Base-by-base conservation (phyloP, 495 filamentous ascomycete species). In the Penicillium ucsense region DNA sequence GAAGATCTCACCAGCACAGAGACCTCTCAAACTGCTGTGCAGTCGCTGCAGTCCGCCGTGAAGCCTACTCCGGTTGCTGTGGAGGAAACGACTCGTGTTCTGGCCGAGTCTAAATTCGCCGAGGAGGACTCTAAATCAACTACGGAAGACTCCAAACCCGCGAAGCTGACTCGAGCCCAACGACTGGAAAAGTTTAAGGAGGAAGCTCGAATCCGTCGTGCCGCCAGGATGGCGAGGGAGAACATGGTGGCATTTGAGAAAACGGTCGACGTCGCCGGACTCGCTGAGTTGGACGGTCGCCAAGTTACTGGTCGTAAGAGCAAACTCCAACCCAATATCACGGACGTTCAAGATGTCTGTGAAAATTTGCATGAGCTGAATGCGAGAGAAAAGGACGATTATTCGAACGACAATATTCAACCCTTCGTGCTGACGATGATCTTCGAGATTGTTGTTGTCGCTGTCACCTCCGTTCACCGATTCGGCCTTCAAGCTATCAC, bases 221-320 rank as follows among this genome's bases (percentile, higher is more conserved):
- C 51, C 4, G 36, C 45, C 7, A 53, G 35, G 45, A 37, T 35
- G 27, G 38, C 47, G 0, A 43, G 10, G 20, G 20, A 20, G 20
- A 20, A 20, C 20, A 20, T 20, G 20, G 20, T 20, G 20, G 20
- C 20, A 20, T 1, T 20, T 28, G 43, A 35, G 4, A 46, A 47
- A 27, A 35, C 8, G 8, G 39, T 10, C n/a, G 35, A 47, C 29
- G 29, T 27, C 5, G 43, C 55, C 8, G 67, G 64, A 36, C 63
- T 73, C 10, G 70, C 68, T 3, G 70, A 73, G 45, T 44, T 73
- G 31, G 70, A 73, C 41, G 68, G 70, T 5, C 60, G 62, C 28
- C 70, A 73, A 51, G 56, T 73, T 1, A 46, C 46, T 33, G 56
- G 35, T 11, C 43, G 34, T 32, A 56, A 53, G 45, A 42, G 52